phyloP scores from a whole-genome alignment of 2,329 filamentous ascomycete genomes.

The Cladosporium sp. region DNA sequence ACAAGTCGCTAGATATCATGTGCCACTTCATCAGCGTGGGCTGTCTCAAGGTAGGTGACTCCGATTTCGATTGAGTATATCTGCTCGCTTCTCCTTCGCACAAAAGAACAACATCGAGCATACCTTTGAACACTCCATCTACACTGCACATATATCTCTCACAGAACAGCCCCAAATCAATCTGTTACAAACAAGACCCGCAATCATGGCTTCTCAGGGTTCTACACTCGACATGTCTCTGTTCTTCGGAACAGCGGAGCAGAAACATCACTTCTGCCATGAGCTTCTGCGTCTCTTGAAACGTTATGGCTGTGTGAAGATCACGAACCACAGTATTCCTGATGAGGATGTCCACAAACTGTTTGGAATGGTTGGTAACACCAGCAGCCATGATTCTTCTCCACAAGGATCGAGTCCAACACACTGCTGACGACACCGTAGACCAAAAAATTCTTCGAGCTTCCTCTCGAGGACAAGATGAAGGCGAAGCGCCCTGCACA shows the following conservation, averaged over 20 bases:
- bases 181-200: not conserved
- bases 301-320: slow-evolving; percentile 1
- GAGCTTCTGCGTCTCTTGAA: not conserved
- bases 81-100: too few relatives aligned
- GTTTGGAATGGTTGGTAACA: not conserved
- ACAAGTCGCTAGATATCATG: too few relatives aligned
- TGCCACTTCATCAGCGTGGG: too few relatives aligned
- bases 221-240: slow-evolving; percentile 8
- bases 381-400: not conserved
- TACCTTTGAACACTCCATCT: too few relatives aligned
- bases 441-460: slow-evolving; percentile 52
- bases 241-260: not conserved
- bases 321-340: slow-evolving; percentile 1
- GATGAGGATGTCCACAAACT: slow-evolving; percentile 1
- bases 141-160: too few relatives aligned
- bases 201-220: slow-evolving; percentile 4
- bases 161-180: too few relatives aligned
- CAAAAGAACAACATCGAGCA: too few relatives aligned
- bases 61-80: too few relatives aligned
- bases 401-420: not conserved
- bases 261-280: not conserved
- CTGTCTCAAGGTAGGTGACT: too few relatives aligned
- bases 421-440: not conserved
- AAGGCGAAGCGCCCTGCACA: slow-evolving; percentile 23
- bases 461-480: slow-evolving; percentile 46